phyloP scores from a whole-genome alignment of 2,329 filamentous ascomycete species.

The Cercospora beticola region DNA sequence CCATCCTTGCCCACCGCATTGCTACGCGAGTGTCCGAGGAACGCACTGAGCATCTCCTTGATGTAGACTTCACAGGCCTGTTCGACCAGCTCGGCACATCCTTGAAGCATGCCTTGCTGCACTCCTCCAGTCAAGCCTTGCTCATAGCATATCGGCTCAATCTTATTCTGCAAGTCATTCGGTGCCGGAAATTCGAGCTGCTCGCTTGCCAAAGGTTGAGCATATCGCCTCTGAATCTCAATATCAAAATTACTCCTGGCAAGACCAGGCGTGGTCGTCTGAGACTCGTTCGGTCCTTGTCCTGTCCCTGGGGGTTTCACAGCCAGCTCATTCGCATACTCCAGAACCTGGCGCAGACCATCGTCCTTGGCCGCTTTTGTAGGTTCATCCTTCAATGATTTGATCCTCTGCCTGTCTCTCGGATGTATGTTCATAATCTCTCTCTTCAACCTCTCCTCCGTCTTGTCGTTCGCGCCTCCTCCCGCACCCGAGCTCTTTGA shows the following conservation, averaged over 20 bases:
- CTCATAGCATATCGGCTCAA: conserved; percentile 66
- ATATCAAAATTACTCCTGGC: conserved; percentile 58
- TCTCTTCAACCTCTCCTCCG: conserved; percentile 62
- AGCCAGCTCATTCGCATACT: conserved; percentile 33
- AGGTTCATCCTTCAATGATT: conserved; percentile 32
- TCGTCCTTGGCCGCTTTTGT: conserved; percentile 21
- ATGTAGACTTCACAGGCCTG: conserved; percentile 63
- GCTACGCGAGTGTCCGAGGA: conserved; percentile 58
- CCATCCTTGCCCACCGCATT: conserved; percentile 45
- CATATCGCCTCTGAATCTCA: conserved; percentile 65
- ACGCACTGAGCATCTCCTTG: conserved; percentile 58
- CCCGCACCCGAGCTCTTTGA: conserved; percentile 51
- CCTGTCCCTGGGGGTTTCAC: conserved; percentile 27
- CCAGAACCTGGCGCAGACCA: conserved; percentile 29
- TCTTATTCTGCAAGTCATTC: conserved; percentile 57
- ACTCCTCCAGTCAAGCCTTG: conserved; percentile 54
- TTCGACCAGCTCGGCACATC: conserved; percentile 60
- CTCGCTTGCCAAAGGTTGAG: conserved; percentile 60
- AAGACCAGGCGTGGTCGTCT: conserved; percentile 26
- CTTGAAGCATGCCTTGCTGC: conserved; percentile 40
- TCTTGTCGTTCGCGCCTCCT: conserved; percentile 58
- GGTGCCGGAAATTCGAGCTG: conserved; percentile 63
- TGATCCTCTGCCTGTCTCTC: conserved; percentile 57
- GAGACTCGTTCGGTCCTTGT: conserved; percentile 22
- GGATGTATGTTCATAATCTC: conserved; percentile 64